These are phyloP conservation scores for Furcasterigmium sp. DNA, from an alignment of 2,329 filamentous ascomycete genomes.

Conservation along the genomic window DNA sequence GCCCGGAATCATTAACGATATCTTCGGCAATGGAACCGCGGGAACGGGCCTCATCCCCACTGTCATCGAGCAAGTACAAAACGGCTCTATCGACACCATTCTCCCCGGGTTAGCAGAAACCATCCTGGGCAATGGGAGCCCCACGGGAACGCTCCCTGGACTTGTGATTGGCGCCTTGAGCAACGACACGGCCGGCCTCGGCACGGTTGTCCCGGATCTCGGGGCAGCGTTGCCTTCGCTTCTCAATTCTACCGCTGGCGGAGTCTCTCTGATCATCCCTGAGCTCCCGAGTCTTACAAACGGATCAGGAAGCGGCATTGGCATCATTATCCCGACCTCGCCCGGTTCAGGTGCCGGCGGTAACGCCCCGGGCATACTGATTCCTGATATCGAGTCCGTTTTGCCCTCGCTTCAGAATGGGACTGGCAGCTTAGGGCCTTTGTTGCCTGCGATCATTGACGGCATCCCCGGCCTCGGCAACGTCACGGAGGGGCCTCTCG, in stretches of 20 bases:
- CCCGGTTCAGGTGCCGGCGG: neutral
- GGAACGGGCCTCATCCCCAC: neutral
- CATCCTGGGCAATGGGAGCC: neutral
- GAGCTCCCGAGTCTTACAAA: neutral
- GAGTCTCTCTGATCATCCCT: neutral
- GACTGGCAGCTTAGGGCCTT: neutral
- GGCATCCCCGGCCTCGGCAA: neutral
- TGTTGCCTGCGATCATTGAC: neutral
- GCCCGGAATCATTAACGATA: neutral
- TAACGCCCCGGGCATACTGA: neutral
- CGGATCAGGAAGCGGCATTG: neutral
- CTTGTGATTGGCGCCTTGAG: neutral
- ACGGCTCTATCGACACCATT: neutral
- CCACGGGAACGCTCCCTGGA: neutral
- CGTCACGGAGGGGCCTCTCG: neutral
- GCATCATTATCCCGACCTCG: neutral
- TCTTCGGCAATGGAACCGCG: conserved; percentile 1
- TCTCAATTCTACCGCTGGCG: neutral
- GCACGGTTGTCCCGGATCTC: neutral
- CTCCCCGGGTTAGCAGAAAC: neutral
- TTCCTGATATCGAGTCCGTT: neutral
- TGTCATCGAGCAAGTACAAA: neutral
- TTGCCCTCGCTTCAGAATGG: neutral
- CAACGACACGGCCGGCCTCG: neutral
- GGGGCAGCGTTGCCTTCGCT: neutral